A percentile compares a stretch with the other conserved stretches of the same genome.
Evolutionary conservation across 208 protist genomes (phyloP).

Genomic region (Kentomonas sorsogonicus): DNA sequence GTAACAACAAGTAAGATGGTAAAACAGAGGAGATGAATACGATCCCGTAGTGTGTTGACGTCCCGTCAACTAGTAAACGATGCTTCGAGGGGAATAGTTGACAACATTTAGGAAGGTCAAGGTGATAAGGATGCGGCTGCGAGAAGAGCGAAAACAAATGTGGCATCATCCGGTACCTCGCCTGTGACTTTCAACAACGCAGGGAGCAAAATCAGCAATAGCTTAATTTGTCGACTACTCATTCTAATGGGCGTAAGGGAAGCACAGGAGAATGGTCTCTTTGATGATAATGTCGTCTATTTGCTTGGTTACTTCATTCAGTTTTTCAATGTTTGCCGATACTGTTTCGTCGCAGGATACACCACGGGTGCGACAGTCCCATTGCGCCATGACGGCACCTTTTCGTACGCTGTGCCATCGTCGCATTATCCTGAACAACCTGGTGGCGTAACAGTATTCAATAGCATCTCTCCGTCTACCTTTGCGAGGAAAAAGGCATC

Average conservation of each 20-base stretch:
- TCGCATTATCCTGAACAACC: constrained; percentile 72
- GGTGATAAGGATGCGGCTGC: too few species aligned
- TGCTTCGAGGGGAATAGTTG: too few species aligned
- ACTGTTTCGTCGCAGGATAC: constrained; percentile 18
- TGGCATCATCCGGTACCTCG: not conserved
- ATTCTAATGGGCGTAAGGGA: constrained; percentile 42
- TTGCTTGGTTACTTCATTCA: too few species aligned
- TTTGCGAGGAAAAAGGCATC: constrained; percentile 61
- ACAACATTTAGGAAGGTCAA: not conserved
- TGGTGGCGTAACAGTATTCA: constrained; percentile 59
- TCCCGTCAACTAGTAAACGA: too few species aligned
- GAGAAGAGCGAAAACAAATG: not conserved
- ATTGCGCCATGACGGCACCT: too few species aligned
- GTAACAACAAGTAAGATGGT: too few species aligned
- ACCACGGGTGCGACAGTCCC: too few species aligned
- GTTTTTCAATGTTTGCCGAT: constrained; percentile 13
- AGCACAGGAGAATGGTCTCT: constrained; percentile 81
- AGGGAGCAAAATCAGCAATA: too few species aligned
- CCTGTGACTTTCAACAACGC: not conserved
- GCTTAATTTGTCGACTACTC: not conserved
- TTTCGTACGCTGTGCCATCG: constrained; percentile 71
- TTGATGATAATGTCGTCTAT: too few species aligned
- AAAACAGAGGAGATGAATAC: too few species aligned
- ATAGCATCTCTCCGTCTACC: constrained; percentile 51
- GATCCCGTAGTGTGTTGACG: too few species aligned